phyloP scores from a whole-genome alignment of 495 filamentous ascomycete genomes.

The Trichoderma parareesei region DNA sequence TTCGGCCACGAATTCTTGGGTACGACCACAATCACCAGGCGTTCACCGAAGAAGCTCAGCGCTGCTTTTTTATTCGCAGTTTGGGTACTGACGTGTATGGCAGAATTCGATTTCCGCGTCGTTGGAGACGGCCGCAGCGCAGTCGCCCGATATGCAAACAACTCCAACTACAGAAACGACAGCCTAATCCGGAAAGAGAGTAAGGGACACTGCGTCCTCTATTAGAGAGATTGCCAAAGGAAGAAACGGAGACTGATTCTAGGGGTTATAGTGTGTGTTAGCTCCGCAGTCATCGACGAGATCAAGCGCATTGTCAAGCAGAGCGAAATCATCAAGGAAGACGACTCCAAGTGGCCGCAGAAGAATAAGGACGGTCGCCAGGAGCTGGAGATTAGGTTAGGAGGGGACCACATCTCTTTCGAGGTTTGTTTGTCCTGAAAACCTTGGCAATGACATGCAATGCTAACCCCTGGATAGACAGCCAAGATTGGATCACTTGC shows the following conservation, averaged over 20 bases:
- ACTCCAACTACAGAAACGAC: slow-evolving; percentile 99
- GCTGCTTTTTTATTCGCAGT: not conserved
- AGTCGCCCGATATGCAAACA: slow-evolving; percentile 95
- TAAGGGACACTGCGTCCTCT: slow-evolving; percentile 37
- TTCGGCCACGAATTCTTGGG: slow-evolving; percentile 98
- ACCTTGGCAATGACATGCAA: not conserved
- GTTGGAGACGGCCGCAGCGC: slow-evolving; percentile 92
- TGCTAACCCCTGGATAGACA: slow-evolving; percentile 51
- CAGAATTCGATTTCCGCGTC: slow-evolving; percentile 95
- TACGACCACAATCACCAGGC: slow-evolving; percentile 29
- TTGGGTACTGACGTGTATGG: not conserved
- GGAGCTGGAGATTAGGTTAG: slow-evolving; percentile 90
- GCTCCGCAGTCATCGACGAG: slow-evolving; percentile 82
- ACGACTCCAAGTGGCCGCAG: slow-evolving; percentile 97
- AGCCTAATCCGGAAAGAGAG: slow-evolving; percentile 99
- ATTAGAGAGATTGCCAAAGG: not conserved
- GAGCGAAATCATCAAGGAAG: slow-evolving; percentile 99
- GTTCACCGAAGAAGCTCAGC: not conserved
- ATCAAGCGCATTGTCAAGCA: slow-evolving; percentile 96
- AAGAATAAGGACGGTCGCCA: slow-evolving; percentile 99
- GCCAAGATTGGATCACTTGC: slow-evolving; percentile 97
- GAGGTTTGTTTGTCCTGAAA: slow-evolving; percentile 51
- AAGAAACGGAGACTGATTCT: not conserved
- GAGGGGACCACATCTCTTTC: slow-evolving; percentile 96
- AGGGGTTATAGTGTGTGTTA: slow-evolving; percentile 75